Percentiles rank a stretch among this genome's conserved stretches.
Conservation (phyloP, 208 protist species). For the Phytomonas serpens region DNA sequence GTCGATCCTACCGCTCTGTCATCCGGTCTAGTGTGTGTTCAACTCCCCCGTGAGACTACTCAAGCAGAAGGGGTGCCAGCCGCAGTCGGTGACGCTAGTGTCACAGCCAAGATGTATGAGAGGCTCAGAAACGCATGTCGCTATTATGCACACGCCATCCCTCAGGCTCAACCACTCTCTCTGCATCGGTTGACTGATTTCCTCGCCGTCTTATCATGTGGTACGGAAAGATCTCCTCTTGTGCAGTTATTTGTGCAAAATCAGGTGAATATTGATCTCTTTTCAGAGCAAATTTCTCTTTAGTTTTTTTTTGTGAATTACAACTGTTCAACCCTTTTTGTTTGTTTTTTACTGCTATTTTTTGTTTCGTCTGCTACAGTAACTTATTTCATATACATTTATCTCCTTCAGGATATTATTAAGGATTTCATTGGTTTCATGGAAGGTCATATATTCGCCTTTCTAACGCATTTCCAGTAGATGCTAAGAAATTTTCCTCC, state of each 20-base stretch:
- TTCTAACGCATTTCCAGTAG: neutral
- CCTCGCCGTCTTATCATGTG: neutral
- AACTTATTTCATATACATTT: neutral
- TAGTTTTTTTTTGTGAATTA: neutral
- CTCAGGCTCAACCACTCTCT: neutral
- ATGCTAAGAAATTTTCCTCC: neutral
- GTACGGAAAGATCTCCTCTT: neutral
- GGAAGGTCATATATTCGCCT: neutral
- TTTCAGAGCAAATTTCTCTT: neutral
- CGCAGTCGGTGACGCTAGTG: neutral
- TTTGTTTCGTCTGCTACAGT: neutral
- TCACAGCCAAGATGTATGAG: neutral
- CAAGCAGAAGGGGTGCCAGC: neutral
- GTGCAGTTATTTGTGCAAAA: neutral
- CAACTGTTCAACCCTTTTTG: neutral
- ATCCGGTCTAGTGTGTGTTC: neutral
- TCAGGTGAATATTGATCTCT: neutral
- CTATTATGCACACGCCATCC: neutral
- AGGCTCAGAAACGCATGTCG: neutral
- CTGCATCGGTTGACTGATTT: neutral
- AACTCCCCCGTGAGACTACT: neutral
- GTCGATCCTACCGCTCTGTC: neutral
- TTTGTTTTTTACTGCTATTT: constrained; percentile 2
- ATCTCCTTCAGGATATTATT: neutral
- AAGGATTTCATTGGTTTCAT: neutral